These are phyloP conservation scores for Inonotus hispidus DNA, from an alignment of 1,284 basidiomycete genomes.

Conservation along the genomic window DNA sequence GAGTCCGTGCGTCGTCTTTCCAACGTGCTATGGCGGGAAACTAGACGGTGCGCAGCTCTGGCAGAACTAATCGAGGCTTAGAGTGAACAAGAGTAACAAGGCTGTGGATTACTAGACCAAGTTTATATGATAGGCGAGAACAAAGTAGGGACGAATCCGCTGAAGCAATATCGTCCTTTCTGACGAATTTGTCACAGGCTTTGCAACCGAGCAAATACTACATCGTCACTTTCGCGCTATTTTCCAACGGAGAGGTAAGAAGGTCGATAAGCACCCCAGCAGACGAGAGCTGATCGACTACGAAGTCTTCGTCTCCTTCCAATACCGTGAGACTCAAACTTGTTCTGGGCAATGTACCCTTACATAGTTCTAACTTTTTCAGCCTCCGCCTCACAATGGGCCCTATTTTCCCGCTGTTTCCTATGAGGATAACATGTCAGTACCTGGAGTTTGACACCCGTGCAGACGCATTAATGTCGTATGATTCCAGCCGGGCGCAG, in stretches of 20 bases:
- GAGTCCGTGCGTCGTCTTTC: slow-evolving; percentile 41
- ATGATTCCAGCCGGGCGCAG: slow-evolving; percentile 43
- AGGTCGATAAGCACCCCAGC: not conserved
- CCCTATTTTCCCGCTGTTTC: slow-evolving; percentile 37
- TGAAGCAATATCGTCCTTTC: not conserved
- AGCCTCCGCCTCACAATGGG: slow-evolving; percentile 38
- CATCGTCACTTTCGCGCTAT: slow-evolving; percentile 28
- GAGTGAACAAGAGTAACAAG: slow-evolving; percentile 5
- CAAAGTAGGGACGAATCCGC: not conserved
- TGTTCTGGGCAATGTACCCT: not conserved
- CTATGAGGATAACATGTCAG: slow-evolving; percentile 55
- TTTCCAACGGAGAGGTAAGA: slow-evolving; percentile 28
- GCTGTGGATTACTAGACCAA: slow-evolving; percentile 17
- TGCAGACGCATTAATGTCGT: not conserved
- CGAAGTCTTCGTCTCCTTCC: slow-evolving; percentile 54
- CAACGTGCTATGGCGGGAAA: slow-evolving; percentile 40
- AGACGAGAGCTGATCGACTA: not conserved
- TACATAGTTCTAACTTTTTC: not conserved
- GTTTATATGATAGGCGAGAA: slow-evolving; percentile 20
- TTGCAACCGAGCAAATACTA: slow-evolving; percentile 28
- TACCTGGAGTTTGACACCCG: not conserved
- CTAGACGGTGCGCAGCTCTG: slow-evolving; percentile 29
- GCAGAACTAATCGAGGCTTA: not conserved
- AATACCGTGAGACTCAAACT: slow-evolving; percentile 39
- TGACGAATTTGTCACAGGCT: slow-evolving; percentile 16